Conservation (phyloP, 345 rosid genomes). For the Aquilaria malaccensis region DNA sequence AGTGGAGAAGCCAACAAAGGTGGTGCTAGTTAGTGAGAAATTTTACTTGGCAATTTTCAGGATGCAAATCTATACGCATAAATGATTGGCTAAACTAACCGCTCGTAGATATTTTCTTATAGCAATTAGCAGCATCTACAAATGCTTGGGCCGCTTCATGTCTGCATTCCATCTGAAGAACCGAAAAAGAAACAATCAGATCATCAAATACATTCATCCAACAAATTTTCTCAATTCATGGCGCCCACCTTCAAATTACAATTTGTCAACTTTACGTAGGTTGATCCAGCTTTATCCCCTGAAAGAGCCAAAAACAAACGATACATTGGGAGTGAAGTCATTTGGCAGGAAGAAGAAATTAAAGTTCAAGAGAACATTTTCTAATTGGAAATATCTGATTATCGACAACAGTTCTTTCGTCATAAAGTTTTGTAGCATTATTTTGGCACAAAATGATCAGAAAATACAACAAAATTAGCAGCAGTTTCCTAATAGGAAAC, state of each 20-base stretch:
- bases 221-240: not conserved
- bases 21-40: not conserved
- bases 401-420: too few species aligned
- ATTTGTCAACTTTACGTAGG: slow-evolving; percentile 44
- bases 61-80: not conserved
- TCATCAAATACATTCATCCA: not conserved
- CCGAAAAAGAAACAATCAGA: not conserved
- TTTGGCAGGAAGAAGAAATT: too few species aligned
- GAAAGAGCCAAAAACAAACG: slow-evolving; percentile 8
- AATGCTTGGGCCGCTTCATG: slow-evolving; percentile 72
- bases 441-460: too few species aligned
- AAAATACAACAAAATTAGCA: too few species aligned
- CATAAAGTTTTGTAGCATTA: too few species aligned
- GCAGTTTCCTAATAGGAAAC: too few species aligned
- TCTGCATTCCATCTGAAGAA: slow-evolving; percentile 52
- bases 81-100: slow-evolving; percentile 28
- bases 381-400: too few species aligned
- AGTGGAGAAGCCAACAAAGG: too few species aligned
- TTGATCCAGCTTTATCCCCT: slow-evolving; percentile 74
- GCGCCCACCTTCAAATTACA: slow-evolving; percentile 49
- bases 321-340: not conserved
- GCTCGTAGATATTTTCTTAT: slow-evolving; percentile 48
- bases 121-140: slow-evolving; percentile 68
- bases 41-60: not conserved
- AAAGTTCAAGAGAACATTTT: too few species aligned